Conservation (phyloP, 129 eudicot genomes). For the Tagetes erecta region DNA sequence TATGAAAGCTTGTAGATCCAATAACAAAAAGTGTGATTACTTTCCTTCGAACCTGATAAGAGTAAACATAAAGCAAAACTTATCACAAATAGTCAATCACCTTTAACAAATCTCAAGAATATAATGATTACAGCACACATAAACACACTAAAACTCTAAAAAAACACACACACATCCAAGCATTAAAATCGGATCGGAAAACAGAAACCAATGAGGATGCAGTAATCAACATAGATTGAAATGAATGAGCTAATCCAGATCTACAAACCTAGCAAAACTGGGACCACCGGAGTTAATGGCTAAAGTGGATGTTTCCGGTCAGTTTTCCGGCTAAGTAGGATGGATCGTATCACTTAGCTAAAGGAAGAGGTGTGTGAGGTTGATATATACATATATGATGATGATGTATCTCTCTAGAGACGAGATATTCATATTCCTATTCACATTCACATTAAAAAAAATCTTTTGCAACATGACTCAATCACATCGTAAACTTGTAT, state of each 20-base stretch:
- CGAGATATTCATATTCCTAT: slow-evolving; percentile 21
- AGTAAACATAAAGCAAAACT: slow-evolving; percentile 31
- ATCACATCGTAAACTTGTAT: slow-evolving; percentile 32
- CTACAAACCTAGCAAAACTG: slow-evolving; percentile 9
- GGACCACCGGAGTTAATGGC: slow-evolving; percentile 27
- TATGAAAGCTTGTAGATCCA: slow-evolving; percentile 38
- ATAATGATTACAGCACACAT: slow-evolving; percentile 36
- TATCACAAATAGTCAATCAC: slow-evolving; percentile 29
- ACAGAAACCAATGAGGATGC: slow-evolving; percentile 32
- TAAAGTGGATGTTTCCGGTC: slow-evolving; percentile 25
- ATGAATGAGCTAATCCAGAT: slow-evolving; percentile 21
- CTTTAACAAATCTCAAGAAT: slow-evolving; percentile 32
- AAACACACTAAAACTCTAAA: slow-evolving; percentile 23
- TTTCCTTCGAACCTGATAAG: slow-evolving; percentile 39
- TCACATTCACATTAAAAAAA: slow-evolving; percentile 15
- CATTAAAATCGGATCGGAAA: slow-evolving; percentile 57
- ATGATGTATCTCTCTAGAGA: slow-evolving; percentile 15
- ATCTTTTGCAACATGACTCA: slow-evolving; percentile 12
- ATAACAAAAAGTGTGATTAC: slow-evolving; percentile 10
- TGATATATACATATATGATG: slow-evolving; percentile 16
- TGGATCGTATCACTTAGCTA: slow-evolving; percentile 22
- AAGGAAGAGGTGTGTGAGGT: slow-evolving; percentile 31
- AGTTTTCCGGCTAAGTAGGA: slow-evolving; percentile 34
- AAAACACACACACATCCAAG: background rate
- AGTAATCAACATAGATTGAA: background rate